Evolutionary conservation across 352 stramenopile genomes (phyloP).

Genomic region (Globisporangium barbulae): DNA sequence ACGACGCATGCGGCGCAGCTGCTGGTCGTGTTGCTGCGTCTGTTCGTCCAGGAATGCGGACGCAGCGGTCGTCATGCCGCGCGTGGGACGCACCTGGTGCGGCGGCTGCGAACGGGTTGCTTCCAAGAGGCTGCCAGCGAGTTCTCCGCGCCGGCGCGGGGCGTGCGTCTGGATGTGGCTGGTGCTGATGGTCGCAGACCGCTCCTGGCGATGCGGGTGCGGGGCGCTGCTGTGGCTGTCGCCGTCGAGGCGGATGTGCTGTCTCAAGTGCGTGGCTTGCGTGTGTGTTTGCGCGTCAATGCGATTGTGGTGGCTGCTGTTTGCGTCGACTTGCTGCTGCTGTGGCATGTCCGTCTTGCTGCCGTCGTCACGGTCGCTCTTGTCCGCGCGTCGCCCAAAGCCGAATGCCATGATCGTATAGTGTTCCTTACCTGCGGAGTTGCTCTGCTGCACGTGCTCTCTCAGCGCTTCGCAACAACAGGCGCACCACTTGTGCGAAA

Average conservation of each 20-base stretch:
- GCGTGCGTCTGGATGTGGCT: background rate
- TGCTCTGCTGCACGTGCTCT: background rate
- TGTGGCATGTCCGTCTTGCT: background rate
- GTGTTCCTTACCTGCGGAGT: background rate
- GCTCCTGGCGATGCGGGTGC: constrained; percentile 1
- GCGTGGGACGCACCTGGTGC: background rate
- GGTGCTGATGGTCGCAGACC: background rate
- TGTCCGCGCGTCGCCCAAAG: constrained; percentile 11
- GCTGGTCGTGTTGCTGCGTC: background rate
- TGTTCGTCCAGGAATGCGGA: constrained; percentile 5
- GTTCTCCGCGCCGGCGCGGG: background rate
- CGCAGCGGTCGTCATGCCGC: constrained; percentile 7
- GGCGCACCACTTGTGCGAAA: too few species aligned
- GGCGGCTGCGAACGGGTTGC: background rate
- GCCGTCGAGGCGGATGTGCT: constrained; percentile 13
- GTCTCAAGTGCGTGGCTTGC: background rate
- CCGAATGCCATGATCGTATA: constrained; percentile 15
- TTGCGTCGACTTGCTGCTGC: constrained; percentile 3
- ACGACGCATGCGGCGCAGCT: background rate
- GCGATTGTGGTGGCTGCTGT: background rate
- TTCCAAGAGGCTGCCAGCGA: constrained; percentile 6
- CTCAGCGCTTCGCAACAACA: too few species aligned
- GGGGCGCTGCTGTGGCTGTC: background rate
- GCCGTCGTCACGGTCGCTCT: constrained; percentile 11
- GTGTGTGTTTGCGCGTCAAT: constrained; percentile 1